Percentiles rank a stretch among this genome's conserved stretches.
These are phyloP conservation scores for Solanum verrucosum DNA, from an alignment of 257 asterid genomes.

Conservation along the genomic window DNA sequence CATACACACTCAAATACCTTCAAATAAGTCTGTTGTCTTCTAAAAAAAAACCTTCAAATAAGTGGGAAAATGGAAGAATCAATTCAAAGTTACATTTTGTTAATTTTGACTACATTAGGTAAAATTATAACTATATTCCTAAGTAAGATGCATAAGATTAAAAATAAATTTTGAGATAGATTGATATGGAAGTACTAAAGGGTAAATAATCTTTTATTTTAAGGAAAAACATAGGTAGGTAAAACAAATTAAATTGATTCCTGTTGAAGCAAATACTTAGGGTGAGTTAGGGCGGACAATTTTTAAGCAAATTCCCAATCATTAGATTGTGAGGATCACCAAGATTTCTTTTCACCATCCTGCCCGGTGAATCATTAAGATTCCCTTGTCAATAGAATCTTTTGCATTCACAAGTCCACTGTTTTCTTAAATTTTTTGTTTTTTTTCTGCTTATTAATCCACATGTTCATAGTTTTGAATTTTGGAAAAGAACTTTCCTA, in stretches of 20 bases:
- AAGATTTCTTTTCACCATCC: not conserved
- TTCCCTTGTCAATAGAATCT: not conserved
- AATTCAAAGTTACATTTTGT: not conserved
- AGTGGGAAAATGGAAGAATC: not conserved
- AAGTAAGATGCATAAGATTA: not conserved
- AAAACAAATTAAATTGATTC: not conserved
- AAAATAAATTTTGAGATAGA: not conserved
- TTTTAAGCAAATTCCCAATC: not conserved
- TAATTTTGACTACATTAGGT: not conserved
- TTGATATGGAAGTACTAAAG: not conserved
- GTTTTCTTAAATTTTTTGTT: not conserved
- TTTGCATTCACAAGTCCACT: not conserved
- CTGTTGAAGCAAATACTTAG: not conserved
- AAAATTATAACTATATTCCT: not conserved
- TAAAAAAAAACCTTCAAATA: not conserved
- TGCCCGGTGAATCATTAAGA: not conserved
- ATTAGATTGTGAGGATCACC: not conserved
- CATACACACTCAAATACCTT: not conserved
- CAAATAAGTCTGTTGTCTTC: not conserved
- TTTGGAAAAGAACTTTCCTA: not conserved
- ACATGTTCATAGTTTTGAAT: not conserved
- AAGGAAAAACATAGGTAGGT: not conserved
- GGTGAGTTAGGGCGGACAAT: not conserved
- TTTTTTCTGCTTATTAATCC: not conserved
- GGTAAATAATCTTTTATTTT: not conserved